Evolutionary conservation across 371 early-diverging fungal genomes (phyloP).

Genomic region (Blastocladiella emersonii): DNA sequence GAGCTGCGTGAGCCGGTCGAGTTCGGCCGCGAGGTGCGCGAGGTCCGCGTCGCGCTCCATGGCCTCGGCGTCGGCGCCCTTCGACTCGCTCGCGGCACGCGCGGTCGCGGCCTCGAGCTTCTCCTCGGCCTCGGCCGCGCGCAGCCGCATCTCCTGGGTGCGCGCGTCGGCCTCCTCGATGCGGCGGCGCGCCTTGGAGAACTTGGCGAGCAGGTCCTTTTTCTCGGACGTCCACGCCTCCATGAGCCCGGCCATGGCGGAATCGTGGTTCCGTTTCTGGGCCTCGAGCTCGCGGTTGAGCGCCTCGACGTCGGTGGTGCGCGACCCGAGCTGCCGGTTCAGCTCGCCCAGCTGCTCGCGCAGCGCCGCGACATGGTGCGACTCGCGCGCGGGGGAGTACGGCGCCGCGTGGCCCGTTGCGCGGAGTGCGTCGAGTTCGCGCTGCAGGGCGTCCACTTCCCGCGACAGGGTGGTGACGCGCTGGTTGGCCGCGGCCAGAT

Average conservation of each 20-base stretch:
- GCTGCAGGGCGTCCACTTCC: conserved; percentile 21
- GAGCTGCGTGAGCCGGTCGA: background rate
- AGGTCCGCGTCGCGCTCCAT: conserved; percentile 18
- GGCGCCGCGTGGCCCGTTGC: conserved; percentile 1
- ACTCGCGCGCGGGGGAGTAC: conserved; percentile 10
- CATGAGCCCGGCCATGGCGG: conserved; percentile 8
- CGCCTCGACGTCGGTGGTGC: conserved; percentile 10
- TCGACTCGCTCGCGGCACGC: background rate
- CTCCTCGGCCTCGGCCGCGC: conserved; percentile 14
- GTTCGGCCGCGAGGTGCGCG: conserved; percentile 4
- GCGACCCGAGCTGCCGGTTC: conserved; percentile 12
- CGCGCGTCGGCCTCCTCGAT: conserved; percentile 13
- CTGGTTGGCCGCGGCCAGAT: conserved; percentile 9
- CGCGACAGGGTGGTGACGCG: conserved; percentile 20
- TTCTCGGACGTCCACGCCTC: conserved; percentile 20
- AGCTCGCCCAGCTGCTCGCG: conserved; percentile 10
- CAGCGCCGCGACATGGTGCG: conserved; percentile 10
- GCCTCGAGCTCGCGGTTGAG: conserved; percentile 17
- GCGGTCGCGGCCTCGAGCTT: conserved; percentile 7
- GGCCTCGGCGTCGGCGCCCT: conserved; percentile 7
- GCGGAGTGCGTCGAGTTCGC: conserved; percentile 18
- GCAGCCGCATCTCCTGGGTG: conserved; percentile 11
- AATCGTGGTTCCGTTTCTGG: background rate
- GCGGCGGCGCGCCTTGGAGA: conserved; percentile 8
- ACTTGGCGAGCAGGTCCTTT: conserved; percentile 9